A percentile compares a stretch with the other conserved stretches of the same genome.
Conservation (phyloP, 1,284 basidiomycete species). For the Ceratobasidium sp. region DNA sequence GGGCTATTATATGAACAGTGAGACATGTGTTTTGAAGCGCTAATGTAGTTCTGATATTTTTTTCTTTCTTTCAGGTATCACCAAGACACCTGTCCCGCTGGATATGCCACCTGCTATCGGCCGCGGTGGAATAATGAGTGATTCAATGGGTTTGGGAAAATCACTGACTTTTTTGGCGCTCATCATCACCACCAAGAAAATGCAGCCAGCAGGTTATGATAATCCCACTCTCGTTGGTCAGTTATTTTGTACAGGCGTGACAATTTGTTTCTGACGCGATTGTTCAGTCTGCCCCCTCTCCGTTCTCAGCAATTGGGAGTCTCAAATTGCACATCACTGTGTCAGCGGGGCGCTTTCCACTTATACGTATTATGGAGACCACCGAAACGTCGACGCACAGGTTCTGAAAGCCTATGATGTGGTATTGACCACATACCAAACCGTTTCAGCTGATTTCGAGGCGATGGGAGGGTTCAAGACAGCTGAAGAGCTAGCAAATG, state of each 20-base stretch:
- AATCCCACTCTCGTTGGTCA: constrained; percentile 79
- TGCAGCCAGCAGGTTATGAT: constrained; percentile 66
- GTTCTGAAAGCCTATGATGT: constrained; percentile 78
- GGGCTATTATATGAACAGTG: constrained; percentile 75
- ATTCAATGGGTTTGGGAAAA: constrained; percentile 90
- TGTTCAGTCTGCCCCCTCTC: constrained; percentile 83
- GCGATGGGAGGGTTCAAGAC: constrained; percentile 46
- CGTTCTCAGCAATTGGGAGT: constrained; percentile 90
- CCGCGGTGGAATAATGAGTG: constrained; percentile 84
- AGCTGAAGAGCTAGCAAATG: constrained; percentile 33
- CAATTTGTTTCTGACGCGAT: constrained; percentile 24
- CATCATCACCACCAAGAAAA: constrained; percentile 76
- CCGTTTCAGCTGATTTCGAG: constrained; percentile 53
- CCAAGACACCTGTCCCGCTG: constrained; percentile 72
- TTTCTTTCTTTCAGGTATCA: constrained; percentile 66
- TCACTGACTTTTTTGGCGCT: constrained; percentile 84
- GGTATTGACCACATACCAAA: constrained; percentile 91
- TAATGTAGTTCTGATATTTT: background rate
- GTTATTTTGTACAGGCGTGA: constrained; percentile 48
- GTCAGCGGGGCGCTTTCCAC: constrained; percentile 64
- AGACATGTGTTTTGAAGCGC: constrained; percentile 49
- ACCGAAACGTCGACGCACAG: constrained; percentile 68
- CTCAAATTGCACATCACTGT: constrained; percentile 85
- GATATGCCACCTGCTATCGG: constrained; percentile 72
- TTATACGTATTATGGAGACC: constrained; percentile 76